Evolutionary conservation across 2,329 filamentous ascomycete species (phyloP).

Genomic region (Aureobasidium sp.): DNA sequence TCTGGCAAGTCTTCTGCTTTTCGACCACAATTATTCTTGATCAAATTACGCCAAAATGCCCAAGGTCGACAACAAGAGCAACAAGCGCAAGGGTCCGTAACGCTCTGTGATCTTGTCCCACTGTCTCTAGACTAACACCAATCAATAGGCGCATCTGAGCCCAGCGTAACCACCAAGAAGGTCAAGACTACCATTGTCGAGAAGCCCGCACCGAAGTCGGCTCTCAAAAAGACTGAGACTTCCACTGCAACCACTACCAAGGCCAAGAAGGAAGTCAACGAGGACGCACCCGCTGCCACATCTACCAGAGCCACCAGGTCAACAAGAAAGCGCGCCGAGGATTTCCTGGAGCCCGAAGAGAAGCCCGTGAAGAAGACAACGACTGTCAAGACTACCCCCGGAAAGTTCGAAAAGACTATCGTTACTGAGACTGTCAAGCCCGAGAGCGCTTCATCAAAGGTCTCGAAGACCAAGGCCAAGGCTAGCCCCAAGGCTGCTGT

Average conservation of each 20-base stretch:
- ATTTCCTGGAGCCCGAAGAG: constrained; percentile 14
- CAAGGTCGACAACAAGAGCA: constrained; percentile 24
- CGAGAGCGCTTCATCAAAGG: constrained; percentile 6
- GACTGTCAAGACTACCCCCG: constrained; percentile 1
- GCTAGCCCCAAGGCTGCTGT: constrained; percentile 14
- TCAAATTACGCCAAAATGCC: constrained; percentile 9
- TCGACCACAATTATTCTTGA: background rate
- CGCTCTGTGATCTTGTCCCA: background rate
- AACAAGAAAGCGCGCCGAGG: constrained; percentile 14
- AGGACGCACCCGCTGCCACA: background rate
- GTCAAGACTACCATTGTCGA: constrained; percentile 26
- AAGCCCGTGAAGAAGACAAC: constrained; percentile 11
- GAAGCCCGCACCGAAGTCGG: constrained; percentile 20
- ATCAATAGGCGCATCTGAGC: constrained; percentile 20
- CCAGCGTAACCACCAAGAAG: constrained; percentile 24
- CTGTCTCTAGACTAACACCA: background rate
- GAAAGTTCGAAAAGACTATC: constrained; percentile 9
- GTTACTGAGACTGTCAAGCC: background rate
- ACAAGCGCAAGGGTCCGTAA: constrained; percentile 29
- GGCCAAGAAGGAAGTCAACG: constrained; percentile 2
- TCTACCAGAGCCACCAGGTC: constrained; percentile 11
- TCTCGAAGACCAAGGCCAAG: constrained; percentile 11
- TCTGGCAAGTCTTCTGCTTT: background rate
- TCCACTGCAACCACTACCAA: constrained; percentile 7
- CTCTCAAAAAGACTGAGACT: constrained; percentile 22